These are phyloP conservation scores for Pseudozyma sp. DNA, from an alignment of 1,284 basidiomycete species.

Conservation along the genomic window DNA sequence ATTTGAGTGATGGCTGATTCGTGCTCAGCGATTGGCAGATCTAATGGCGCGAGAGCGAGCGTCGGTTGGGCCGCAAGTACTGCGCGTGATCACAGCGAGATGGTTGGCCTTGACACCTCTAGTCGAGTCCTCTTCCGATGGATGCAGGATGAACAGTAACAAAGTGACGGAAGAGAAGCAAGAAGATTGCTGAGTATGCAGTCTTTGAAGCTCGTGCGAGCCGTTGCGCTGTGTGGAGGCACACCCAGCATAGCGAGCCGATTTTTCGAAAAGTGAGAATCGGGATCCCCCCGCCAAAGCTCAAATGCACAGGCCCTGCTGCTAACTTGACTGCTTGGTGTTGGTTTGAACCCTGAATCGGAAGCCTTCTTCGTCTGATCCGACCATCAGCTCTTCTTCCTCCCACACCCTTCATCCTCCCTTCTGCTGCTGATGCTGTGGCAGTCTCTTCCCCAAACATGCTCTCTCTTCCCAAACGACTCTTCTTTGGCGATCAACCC, in stretches of 20 bases:
- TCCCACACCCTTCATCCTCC: neutral
- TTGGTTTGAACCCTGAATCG: constrained; percentile 7
- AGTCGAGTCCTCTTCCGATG: no score
- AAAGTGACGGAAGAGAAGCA: neutral
- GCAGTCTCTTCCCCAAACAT: constrained; percentile 9
- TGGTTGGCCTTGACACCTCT: no score
- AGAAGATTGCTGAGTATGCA: constrained; percentile 7
- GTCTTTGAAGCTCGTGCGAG: neutral
- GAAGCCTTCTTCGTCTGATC: constrained; percentile 2
- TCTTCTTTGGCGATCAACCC: constrained; percentile 45
- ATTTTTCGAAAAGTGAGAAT: neutral
- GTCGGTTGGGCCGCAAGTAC: no score
- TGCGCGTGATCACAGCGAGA: no score
- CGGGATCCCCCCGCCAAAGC: neutral
- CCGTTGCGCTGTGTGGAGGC: neutral
- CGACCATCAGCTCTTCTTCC: neutral
- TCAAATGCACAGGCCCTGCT: constrained; percentile 3
- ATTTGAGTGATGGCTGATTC: constrained; percentile 12
- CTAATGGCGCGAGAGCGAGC: no score
- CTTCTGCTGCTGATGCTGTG: neutral
- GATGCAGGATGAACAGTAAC: neutral
- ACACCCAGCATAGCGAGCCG: no score
- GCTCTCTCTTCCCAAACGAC: constrained; percentile 41
- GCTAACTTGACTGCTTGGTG: neutral
- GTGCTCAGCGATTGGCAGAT: neutral